A percentile compares a stretch with the other conserved stretches of the same genome.
Evolutionary conservation across 129 eudicot genomes (phyloP).

Genomic region (Chrysanthemum makinoi): DNA sequence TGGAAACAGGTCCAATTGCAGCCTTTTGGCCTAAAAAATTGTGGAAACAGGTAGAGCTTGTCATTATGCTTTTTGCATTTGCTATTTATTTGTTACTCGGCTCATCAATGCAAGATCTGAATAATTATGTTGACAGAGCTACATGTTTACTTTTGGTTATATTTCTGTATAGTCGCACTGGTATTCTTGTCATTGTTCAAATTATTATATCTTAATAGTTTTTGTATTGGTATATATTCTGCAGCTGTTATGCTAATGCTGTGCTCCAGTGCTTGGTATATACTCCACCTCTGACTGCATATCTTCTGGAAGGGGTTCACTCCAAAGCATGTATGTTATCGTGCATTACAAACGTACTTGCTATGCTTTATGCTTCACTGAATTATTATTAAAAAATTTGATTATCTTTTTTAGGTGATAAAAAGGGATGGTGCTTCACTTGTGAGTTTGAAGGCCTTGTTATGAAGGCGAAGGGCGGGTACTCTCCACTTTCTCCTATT

Average conservation of each 20-base stretch:
- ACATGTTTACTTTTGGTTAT: no score
- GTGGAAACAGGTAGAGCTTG: conserved; percentile 83
- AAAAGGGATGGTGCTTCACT: conserved; percentile 78
- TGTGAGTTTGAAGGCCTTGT: conserved; percentile 77
- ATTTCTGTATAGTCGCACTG: neutral
- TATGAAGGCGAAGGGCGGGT: conserved; percentile 53
- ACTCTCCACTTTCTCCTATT: conserved; percentile 61
- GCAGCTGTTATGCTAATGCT: conserved; percentile 95
- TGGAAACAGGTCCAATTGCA: conserved; percentile 59
- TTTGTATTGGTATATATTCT: conserved; percentile 20
- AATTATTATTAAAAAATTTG: neutral
- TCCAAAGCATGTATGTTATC: conserved; percentile 73
- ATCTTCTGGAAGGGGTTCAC: conserved; percentile 74
- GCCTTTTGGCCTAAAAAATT: conserved; percentile 79
- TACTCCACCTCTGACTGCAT: conserved; percentile 86
- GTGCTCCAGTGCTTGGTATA: conserved; percentile 86
- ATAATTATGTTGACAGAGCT: no score
- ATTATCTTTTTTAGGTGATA: conserved; percentile 54
- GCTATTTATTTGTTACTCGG: neutral
- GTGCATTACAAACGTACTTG: neutral
- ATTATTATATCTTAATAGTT: conserved; percentile 1
- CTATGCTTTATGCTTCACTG: neutral
- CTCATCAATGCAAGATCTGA: no score
- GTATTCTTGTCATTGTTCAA: neutral
- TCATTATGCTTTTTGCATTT: neutral